Conservation (phyloP, 371 early-diverging fungal species). For the Rhizomucor miehei region DNA sequence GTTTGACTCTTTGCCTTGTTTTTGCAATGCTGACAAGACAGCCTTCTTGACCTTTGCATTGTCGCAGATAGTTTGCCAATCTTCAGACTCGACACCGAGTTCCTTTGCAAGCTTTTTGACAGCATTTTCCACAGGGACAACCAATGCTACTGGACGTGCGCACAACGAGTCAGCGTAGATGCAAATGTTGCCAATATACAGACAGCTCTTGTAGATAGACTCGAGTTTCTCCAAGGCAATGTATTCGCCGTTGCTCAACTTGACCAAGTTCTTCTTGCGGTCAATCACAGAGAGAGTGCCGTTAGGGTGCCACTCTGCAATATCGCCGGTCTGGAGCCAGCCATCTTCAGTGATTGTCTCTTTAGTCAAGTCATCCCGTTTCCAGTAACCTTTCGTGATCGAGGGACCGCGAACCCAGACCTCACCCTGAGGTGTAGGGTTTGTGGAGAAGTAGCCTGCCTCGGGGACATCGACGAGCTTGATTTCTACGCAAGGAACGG, state of each 20-base stretch:
- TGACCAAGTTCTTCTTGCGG: constrained; percentile 83
- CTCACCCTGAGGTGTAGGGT: constrained; percentile 84
- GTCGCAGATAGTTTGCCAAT: constrained; percentile 23
- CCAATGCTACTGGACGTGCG: constrained; percentile 67
- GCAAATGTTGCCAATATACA: constrained; percentile 80
- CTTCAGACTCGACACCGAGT: constrained; percentile 21
- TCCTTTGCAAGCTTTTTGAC: constrained; percentile 35
- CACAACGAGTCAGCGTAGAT: constrained; percentile 80
- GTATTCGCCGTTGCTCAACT: constrained; percentile 91
- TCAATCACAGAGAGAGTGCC: constrained; percentile 79
- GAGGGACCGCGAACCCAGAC: constrained; percentile 83
- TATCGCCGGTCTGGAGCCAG: constrained; percentile 94
- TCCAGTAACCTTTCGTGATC: constrained; percentile 69
- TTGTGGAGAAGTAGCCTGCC: constrained; percentile 69
- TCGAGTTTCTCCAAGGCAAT: constrained; percentile 98
- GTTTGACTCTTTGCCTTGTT: constrained; percentile 49
- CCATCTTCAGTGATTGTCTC: constrained; percentile 77
- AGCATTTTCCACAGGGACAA: constrained; percentile 63
- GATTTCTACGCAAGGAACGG: constrained; percentile 80
- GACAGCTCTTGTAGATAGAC: constrained; percentile 80
- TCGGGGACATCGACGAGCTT: constrained; percentile 92
- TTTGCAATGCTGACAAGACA: constrained; percentile 27
- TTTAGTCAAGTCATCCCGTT: constrained; percentile 68
- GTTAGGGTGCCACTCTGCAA: constrained; percentile 75
- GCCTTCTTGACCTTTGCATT: constrained; percentile 25